Base-by-base conservation (phyloP, 495 filamentous ascomycete genomes). In the Neurospora hispaniola region DNA sequence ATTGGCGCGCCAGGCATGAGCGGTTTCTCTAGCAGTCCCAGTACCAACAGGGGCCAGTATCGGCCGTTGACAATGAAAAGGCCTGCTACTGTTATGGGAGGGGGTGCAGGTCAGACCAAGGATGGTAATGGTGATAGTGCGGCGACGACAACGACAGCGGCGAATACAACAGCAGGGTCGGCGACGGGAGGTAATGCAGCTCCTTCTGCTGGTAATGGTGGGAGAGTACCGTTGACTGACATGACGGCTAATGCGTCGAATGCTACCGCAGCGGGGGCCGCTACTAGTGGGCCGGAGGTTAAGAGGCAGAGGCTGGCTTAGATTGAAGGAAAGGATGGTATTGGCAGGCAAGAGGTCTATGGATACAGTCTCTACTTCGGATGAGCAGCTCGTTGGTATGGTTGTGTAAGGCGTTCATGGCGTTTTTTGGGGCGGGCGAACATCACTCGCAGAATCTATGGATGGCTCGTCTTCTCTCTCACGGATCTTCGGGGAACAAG, bases 1-100 rank as follows among this genome's bases (percentile, higher is more conserved):
- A 92, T 97, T 69, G 94, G 93, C 4, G 92, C 90, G 70, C 93
- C 93, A 4, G 84, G 54, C 12, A 66, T 18, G 54, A 27, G 23
- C 6, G 54, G 54, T 31, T 18, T 66, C 54, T 77, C 74, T 41
- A 82, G 84, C 35, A 90, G 87, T 78, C 89, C 89, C 11, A 77
- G 89, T 35, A 83, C 80, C 39, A 91, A 91, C 76, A 81, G 90
- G 20, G 80, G 82, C 2, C 83, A 83, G 72, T 93, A 90, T 71
- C 87, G 87, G 69, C 89, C 89, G 27, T 87, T 87, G 10, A 86
- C 86, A 6, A 5, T 88, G 75, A 90, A 90, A 76, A 81, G 88
- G 59, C 83, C 84, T 20, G 73, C 74, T 20, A 73, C 20, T 10
- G 43, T 70, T 66, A 10, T 70, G 27, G 5, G 69, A 40, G 12